A percentile compares a stretch with the other conserved stretches of the same genome.
Conservation (phyloP, 495 filamentous ascomycete species). For the Bryoglossum gracile region DNA sequence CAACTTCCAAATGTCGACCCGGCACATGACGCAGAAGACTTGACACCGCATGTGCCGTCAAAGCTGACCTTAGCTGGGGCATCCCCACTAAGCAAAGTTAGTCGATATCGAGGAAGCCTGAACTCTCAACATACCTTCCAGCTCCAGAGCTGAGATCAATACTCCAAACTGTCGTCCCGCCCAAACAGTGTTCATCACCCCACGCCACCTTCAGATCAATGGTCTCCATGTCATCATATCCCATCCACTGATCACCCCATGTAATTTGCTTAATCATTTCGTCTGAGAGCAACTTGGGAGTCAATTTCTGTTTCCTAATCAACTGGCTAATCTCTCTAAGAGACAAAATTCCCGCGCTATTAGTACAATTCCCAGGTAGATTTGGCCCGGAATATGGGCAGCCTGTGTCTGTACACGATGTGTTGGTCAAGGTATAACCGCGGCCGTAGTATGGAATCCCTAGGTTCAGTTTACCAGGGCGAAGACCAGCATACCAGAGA, state of each 20-base stretch:
- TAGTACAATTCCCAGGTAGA: conserved; percentile 29
- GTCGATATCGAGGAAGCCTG: background rate
- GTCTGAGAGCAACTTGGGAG: conserved; percentile 19
- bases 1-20: conserved; percentile 4
- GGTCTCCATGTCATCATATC: conserved; percentile 28
- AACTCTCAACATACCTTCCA: conserved; percentile 2
- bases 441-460: conserved; percentile 38
- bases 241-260: conserved; percentile 30
- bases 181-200: conserved; percentile 31
- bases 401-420: conserved; percentile 13
- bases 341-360: conserved; percentile 26
- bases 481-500: conserved; percentile 31
- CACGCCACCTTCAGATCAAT: conserved; percentile 19
- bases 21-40: background rate
- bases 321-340: conserved; percentile 24
- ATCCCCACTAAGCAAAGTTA: background rate
- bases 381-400: conserved; percentile 26
- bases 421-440: conserved; percentile 23
- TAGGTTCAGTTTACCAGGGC: conserved; percentile 31
- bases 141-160: conserved; percentile 11
- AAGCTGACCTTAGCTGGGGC: background rate
- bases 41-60: conserved; percentile 2
- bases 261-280: conserved; percentile 25
- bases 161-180: conserved; percentile 18
- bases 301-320: conserved; percentile 15